Evolutionary conservation across 257 asterid species (phyloP).

Genomic region (Solanum pinnatisectum): DNA sequence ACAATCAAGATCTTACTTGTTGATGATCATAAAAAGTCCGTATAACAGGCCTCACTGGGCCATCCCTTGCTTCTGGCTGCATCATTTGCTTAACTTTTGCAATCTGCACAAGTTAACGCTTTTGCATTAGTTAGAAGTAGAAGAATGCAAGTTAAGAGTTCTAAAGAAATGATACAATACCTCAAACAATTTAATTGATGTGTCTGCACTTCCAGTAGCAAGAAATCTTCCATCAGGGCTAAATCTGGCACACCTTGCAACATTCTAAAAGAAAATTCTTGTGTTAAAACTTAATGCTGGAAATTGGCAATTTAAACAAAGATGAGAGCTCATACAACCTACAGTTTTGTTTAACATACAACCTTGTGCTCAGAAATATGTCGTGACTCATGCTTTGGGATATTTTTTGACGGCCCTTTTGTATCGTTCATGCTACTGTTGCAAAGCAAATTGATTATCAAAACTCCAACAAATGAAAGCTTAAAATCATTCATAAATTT

Average conservation of each 20-base stretch:
- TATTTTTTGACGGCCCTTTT: conserved; percentile 59
- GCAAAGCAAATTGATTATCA: conserved; percentile 1
- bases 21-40: conserved; percentile 69
- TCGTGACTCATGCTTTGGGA: conserved; percentile 67
- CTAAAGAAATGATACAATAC: conserved; percentile 16
- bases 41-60: conserved; percentile 55
- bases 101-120: conserved; percentile 19
- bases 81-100: conserved; percentile 69
- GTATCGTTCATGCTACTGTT: conserved; percentile 45
- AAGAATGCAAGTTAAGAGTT: conserved; percentile 1
- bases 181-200: conserved; percentile 77
- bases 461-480: not conserved
- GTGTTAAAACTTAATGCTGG: not conserved
- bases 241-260: conserved; percentile 77
- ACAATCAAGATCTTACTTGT: conserved; percentile 31
- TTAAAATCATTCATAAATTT: not conserved
- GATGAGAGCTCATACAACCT: not conserved
- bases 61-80: conserved; percentile 68
- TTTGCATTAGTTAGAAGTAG: conserved; percentile 9
- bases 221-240: conserved; percentile 85
- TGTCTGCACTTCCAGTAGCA: conserved; percentile 86
- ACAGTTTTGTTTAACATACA: conserved; percentile 5
- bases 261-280: conserved; percentile 34
- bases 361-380: conserved; percentile 91
- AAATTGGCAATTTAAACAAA: not conserved